Evolutionary conservation across 805 yeast species (phyloP).

Genomic region (Barnettozyma sucrosica): DNA sequence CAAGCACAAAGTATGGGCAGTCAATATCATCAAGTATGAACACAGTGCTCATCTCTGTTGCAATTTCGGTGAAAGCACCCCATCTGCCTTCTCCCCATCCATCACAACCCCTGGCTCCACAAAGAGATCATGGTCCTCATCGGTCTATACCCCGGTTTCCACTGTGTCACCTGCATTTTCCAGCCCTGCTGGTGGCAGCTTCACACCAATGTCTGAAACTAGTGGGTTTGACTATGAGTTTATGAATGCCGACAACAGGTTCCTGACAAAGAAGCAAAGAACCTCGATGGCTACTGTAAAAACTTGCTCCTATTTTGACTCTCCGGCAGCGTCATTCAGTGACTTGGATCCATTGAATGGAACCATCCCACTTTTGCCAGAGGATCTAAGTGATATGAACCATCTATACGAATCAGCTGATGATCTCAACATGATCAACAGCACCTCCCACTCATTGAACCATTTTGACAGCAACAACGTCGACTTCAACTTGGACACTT

Average conservation of each 20-base stretch:
- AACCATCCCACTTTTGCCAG: conserved; percentile 9
- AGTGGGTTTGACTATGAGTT: conserved; percentile 5
- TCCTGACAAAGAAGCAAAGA: conserved; percentile 9
- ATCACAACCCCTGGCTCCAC: conserved; percentile 12
- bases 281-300: conserved; percentile 5
- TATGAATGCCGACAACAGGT: conserved; percentile 1
- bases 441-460: conserved; percentile 2
- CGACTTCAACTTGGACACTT: neutral
- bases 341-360: conserved; percentile 18
- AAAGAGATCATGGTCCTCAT: conserved; percentile 20
- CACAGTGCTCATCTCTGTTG: conserved; percentile 22
- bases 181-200: conserved; percentile 11
- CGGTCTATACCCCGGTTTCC: conserved; percentile 21
- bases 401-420: conserved; percentile 9
- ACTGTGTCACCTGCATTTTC: conserved; percentile 18
- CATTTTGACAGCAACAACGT: neutral
- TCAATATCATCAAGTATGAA: conserved; percentile 22
- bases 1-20: conserved; percentile 23
- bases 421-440: conserved; percentile 6
- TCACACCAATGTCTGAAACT: conserved; percentile 11
- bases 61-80: conserved; percentile 19
- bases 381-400: conserved; percentile 19
- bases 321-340: conserved; percentile 12
- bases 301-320: conserved; percentile 12
- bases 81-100: conserved; percentile 9